Evolutionary conservation across 768 basidiomycete genomes (phyloP).

Genomic region (Lentinula guzmanii): DNA sequence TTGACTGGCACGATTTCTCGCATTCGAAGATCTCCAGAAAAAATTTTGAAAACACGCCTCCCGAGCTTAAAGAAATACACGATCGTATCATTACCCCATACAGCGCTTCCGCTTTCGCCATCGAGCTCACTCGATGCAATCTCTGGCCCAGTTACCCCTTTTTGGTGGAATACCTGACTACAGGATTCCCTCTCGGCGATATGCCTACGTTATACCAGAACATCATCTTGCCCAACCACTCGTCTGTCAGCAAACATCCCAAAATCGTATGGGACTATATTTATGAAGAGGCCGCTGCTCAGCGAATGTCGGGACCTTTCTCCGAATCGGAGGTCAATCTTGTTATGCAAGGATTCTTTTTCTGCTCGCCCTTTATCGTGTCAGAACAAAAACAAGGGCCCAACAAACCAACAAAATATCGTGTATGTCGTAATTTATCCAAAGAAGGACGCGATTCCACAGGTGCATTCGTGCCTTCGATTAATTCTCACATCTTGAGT

Average conservation of each 20-base stretch:
- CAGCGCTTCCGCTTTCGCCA: not conserved
- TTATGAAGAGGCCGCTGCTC: not conserved
- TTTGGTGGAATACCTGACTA: too few relatives aligned
- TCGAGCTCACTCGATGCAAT: too few relatives aligned
- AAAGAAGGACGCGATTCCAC: conserved; percentile 1
- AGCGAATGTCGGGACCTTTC: conserved; percentile 13
- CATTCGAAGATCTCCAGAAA: not conserved
- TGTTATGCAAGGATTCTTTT: conserved; percentile 11
- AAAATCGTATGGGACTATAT: not conserved
- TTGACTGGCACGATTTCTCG: not conserved
- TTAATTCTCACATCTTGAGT: conserved; percentile 11
- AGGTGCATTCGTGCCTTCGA: not conserved
- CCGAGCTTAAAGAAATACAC: not conserved
- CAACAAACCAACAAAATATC: conserved; percentile 9
- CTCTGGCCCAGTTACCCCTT: too few relatives aligned
- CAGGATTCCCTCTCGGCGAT: conserved; percentile 5
- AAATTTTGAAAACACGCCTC: not conserved
- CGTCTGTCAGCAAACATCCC: not conserved
- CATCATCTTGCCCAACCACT: not conserved
- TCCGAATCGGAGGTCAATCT: conserved; percentile 4
- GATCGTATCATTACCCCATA: conserved; percentile 31
- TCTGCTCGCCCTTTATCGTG: conserved; percentile 15
- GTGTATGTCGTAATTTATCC: conserved; percentile 14
- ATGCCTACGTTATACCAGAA: not conserved
- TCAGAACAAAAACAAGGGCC: conserved; percentile 7